phyloP scores from a whole-genome alignment of 2,329 filamentous ascomycete species.

The Colletotrichum sp. region DNA sequence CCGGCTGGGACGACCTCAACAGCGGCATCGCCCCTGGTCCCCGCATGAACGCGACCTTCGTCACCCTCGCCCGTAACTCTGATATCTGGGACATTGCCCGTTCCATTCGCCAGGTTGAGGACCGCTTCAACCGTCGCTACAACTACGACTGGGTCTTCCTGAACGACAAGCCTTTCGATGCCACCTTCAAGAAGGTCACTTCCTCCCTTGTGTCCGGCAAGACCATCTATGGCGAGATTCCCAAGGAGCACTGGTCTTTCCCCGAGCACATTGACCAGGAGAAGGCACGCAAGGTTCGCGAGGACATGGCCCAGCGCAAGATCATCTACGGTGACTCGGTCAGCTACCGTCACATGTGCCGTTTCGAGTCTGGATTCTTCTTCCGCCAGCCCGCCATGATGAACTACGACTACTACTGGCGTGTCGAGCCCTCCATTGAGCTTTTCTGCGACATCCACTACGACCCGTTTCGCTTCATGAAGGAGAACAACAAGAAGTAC shows the following conservation, averaged over 20 bases:
- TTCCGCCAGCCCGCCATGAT: slow-evolving; percentile 93
- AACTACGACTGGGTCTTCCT: slow-evolving; percentile 99
- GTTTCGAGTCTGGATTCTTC: slow-evolving; percentile 99
- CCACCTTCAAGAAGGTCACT: slow-evolving; percentile 92
- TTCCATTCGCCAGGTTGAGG: slow-evolving; percentile 95
- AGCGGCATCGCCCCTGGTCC: slow-evolving; percentile 64
- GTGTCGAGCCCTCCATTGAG: slow-evolving; percentile 95
- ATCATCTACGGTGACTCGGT: slow-evolving; percentile 98
- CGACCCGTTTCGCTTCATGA: slow-evolving; percentile 96
- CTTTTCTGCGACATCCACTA: slow-evolving; percentile 96
- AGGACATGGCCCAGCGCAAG: slow-evolving; percentile 92
- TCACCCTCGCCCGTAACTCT: slow-evolving; percentile 89
- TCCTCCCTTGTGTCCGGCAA: slow-evolving; percentile 88
- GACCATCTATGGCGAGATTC: slow-evolving; percentile 89
- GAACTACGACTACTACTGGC: slow-evolving; percentile 99
- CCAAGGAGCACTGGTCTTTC: slow-evolving; percentile 95
- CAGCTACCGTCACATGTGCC: slow-evolving; percentile 99
- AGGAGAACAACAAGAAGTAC: slow-evolving; percentile 97
- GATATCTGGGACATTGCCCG: slow-evolving; percentile 97
- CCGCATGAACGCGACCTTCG: slow-evolving; percentile 96
- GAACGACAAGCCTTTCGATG: slow-evolving; percentile 94
- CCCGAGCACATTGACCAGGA: slow-evolving; percentile 95
- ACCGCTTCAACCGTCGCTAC: slow-evolving; percentile 96
- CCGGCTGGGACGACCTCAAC: slow-evolving; percentile 57
- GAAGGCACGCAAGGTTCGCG: slow-evolving; percentile 85